Base-by-base conservation (phyloP, 1,284 basidiomycete species). In the Irpex sp. region DNA sequence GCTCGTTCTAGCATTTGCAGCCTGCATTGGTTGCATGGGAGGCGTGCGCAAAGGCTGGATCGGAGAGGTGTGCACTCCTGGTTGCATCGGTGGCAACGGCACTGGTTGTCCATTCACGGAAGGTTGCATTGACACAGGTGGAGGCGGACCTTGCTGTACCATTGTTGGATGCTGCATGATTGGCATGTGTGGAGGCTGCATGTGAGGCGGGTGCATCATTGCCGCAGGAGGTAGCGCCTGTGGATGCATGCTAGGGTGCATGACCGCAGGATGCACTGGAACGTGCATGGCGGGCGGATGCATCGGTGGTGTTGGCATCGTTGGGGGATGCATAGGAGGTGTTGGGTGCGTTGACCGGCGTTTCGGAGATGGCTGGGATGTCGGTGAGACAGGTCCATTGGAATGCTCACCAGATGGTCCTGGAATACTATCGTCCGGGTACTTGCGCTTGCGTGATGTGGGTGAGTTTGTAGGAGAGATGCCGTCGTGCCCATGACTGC, bases 371-470 rank as follows among this genome's bases (percentile, higher is more conserved):
- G 61, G 65, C 60, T 62, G 62, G 49, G 54, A 31, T 4, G 54
- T 37, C n/a, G 60, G 60, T n/a, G 61, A 57, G 6, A 26, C 31
- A 11, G 61, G 62, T 13, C 67, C 69, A 3, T 64, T 64, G 36
- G 26, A 9, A 17, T 15, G 26, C 6, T 67, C 70, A 4, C 72
- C 70, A 1, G 63, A 49, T 4, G 65, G 64, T 0, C 73, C 68
- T 48, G 38, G 57, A 56, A 19, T 34, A 34, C 71, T 67, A 52
- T 80, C 80, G 21, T 81, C 80, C 3, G 74, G 74, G 57, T 80
- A 80, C 66, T 81, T 81, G 36, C 79, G 79, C 67, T 81, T 81
- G 68, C 78, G 74, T 4, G 73, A 70, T 2, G 71, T 66, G 5
- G 72, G 68, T 0, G 71, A 66, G 21, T 66, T 57, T 13, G 67